Base-by-base conservation (phyloP, 1,284 basidiomycete species). In the Coniferiporia weirii region DNA sequence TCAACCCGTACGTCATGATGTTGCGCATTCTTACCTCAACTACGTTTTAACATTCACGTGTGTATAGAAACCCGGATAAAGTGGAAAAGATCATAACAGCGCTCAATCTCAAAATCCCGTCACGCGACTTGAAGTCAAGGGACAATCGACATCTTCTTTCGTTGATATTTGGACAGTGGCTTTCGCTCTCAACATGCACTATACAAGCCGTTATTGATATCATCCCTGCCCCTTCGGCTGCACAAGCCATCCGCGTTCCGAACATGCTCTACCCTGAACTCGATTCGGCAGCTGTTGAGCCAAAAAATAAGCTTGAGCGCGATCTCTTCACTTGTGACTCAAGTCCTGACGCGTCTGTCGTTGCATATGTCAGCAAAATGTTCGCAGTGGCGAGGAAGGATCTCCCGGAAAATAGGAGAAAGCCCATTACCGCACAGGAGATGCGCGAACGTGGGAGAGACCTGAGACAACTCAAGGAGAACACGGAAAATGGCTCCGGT, bases 341-440 rank as follows among this genome's bases (percentile, higher is more conserved):
- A n/a, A 75, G 69, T 1, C 67, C 82, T 2, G 78, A 79, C 3
- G 83, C 86, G 0, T 81, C 75, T 57, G 76, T 94, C n/a, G 83
- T 87, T 12, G 93, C 87, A 3, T 97, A 96, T 71, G 91, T 99
- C 56, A 97, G 93, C 78, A 99, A 99, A 72, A 99, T 99, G 96
- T 98, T 99, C 71, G 95, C 95, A 0, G 88, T 98, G 1, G 76
- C 84, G 20, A 76, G 74, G 17, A 83, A 83, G 56, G 91, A 96
- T 52, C 75, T 99, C 35, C 96, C 96, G 0, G 89, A 95, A 67
- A 87, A 89, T 70, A 92, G 89, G 73, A 84, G 86, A 68, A 85
- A 79, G 64, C 77, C 83, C 27, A 69, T 94, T 57, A 93, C 89
- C 0, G 92, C 91, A 0, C 93, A 97, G 38, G 92, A 97, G 70